A percentile compares a stretch with the other conserved stretches of the same genome.
These are phyloP conservation scores for Paramecium pentaurelia DNA, from an alignment of 73 alveolate genomes.

Conservation along the genomic window DNA sequence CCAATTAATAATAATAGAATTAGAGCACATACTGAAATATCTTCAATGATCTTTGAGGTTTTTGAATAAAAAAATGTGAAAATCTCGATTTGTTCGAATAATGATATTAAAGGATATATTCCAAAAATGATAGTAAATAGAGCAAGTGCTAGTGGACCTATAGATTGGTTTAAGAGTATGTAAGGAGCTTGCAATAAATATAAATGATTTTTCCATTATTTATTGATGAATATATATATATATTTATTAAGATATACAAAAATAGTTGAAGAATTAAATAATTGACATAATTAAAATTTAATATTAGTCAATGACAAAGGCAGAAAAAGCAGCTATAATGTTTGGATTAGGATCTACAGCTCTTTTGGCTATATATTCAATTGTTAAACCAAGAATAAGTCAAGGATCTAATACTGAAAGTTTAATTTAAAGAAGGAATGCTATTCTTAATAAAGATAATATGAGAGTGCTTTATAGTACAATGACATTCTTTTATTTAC, in stretches of 20 bases:
- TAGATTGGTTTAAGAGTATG: conserved; percentile 5
- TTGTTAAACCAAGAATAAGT: neutral
- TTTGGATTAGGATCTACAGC: conserved; percentile 7
- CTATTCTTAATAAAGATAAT: conserved; percentile 12
- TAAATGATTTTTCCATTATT: neutral
- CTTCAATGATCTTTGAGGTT: neutral
- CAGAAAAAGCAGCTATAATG: conserved; percentile 20
- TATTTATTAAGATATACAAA: neutral
- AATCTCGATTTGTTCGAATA: conserved; percentile 8
- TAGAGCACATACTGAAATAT: conserved; percentile 6
- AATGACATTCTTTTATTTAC: conserved; percentile 60
- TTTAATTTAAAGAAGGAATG: neutral
- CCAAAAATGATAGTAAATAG: conserved; percentile 36
- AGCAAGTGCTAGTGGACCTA: conserved; percentile 18
- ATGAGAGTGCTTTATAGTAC: conserved; percentile 57
- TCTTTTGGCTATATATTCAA: neutral
- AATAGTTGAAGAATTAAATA: neutral
- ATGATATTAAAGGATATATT: conserved; percentile 22
- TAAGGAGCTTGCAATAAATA: neutral
- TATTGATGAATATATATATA: neutral
- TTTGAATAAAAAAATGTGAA: neutral
- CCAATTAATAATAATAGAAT: neutral
- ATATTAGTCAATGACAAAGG: neutral
- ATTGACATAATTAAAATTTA: neutral
- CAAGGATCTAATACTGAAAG: neutral